These are phyloP conservation scores for Cardamine resedifolia DNA, from an alignment of 345 rosid species.

Conservation along the genomic window DNA sequence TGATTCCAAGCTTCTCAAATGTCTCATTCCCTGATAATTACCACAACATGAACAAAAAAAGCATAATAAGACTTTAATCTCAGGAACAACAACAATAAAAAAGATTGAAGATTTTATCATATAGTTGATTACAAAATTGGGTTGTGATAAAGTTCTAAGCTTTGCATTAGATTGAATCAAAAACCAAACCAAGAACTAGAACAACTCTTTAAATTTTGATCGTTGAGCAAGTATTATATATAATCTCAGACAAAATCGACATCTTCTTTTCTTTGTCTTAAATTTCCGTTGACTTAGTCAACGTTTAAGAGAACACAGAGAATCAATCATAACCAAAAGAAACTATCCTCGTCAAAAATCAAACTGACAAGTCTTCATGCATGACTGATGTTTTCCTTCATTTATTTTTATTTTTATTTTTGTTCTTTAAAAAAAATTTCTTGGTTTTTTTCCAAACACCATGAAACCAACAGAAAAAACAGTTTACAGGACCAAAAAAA, in stretches of 20 bases:
- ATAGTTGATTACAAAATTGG: not conserved
- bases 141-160: not conserved
- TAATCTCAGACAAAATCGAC: not conserved
- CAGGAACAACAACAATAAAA: not conserved
- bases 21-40: conserved; percentile 57
- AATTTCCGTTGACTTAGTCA: conserved; percentile 24
- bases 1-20: conserved; percentile 86
- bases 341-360: not conserved
- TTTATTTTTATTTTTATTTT: not conserved
- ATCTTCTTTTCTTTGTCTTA: not conserved
- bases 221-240: not conserved
- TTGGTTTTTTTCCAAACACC: not conserved
- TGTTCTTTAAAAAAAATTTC: not conserved
- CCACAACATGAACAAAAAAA: conserved; percentile 1
- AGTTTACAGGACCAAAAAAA: not conserved
- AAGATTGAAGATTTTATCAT: too few relatives aligned
- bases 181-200: conserved; percentile 5
- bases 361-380: conserved; percentile 19
- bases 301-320: conserved; percentile 14
- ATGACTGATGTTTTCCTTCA: conserved; percentile 8
- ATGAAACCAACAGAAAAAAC: not conserved
- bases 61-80: conserved; percentile 13
- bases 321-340: not conserved
- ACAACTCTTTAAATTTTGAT: not conserved
- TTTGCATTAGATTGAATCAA: conserved; percentile 23